Percentiles rank a stretch among this genome's conserved stretches.
phyloP scores from a whole-genome alignment of 208 protist genomes.

The Phytomonas francai region DNA sequence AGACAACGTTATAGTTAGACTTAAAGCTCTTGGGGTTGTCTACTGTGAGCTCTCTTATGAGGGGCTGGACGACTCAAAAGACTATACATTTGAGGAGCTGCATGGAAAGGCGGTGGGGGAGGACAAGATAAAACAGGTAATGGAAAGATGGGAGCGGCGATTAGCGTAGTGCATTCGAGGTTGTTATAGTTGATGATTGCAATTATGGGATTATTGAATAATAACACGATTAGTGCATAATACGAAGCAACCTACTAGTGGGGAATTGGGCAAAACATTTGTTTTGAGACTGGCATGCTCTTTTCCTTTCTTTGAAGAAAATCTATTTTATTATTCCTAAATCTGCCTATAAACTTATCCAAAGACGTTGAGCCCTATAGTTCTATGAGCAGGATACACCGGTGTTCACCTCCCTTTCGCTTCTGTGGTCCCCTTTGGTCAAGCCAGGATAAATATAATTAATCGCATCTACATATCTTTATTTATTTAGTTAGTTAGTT shows the following conservation, averaged over 20 bases:
- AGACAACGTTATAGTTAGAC: slow-evolving; percentile 5
- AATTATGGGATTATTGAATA: neutral
- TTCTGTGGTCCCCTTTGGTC: too few species aligned
- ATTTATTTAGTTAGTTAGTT: slow-evolving; percentile 1
- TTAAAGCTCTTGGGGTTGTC: slow-evolving; percentile 31
- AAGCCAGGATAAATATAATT: too few species aligned
- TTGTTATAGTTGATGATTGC: neutral
- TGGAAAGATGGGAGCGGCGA: slow-evolving; percentile 45
- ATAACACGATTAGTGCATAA: neutral
- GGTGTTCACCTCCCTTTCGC: neutral
- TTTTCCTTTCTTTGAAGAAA: too few species aligned
- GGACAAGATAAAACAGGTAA: slow-evolving; percentile 32
- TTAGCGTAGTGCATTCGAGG: slow-evolving; percentile 2
- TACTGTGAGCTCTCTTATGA: slow-evolving; percentile 47
- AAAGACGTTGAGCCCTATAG: too few species aligned
- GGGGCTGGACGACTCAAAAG: slow-evolving; percentile 30
- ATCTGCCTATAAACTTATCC: too few species aligned
- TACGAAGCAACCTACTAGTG: too few species aligned
- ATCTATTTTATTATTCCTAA: too few species aligned
- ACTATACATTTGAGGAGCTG: slow-evolving; percentile 50
- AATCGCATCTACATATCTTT: neutral
- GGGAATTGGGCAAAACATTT: too few species aligned
- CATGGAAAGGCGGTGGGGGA: slow-evolving; percentile 33
- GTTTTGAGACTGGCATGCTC: too few species aligned
- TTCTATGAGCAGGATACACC: too few species aligned